Base-by-base conservation (phyloP, 164 flowering plant species). In the Liquidambar formosana region DNA sequence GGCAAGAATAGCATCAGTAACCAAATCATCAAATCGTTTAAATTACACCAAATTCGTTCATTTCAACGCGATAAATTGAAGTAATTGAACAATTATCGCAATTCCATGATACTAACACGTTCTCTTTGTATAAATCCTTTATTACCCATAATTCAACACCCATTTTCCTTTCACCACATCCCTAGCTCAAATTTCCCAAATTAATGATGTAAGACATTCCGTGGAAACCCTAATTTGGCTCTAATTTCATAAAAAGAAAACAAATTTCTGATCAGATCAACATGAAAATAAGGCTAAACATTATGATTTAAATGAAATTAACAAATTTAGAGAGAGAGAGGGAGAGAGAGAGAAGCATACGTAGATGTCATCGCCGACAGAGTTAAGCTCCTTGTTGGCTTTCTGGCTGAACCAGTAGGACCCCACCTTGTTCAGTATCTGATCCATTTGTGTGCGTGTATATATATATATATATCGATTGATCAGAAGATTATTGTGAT, bases 351-450 rank as follows among this genome's bases (percentile, higher is more conserved):
- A 47, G 64, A 59, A 33, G 63, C 78, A 46, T 77, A 93, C 98
- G 51, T 83, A 91, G 75, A 91, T 73, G 68, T 93, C 96, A 23
- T 89, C 81, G 51, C 90, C 89, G 78, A 89, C 94, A 51, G 96
- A 89, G 54, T 68, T 33, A 75, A 93, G 14, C 84, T 93, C 91
- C 76, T 83, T 93, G 89, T 68, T 84, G 75, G 94, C 96, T 71
- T 71, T 89, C 71, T 75, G 80, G 70, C 84, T 81, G 68, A 91
- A 71, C 96, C 94, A 89, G 61, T 85, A 89, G 1, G 87, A 75
- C 11, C 97, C 97, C 3, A 82, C 93, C 85, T 87, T 89, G 89
- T 81, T 83, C 82, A 93, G 10, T 5, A 93, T 73, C 82, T 85
- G 89, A 85, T 93, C 98, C 98, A 92, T 92, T 33, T 8, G 48